phyloP scores from a whole-genome alignment of 108 stramenopile genomes.

The Nitzschia sp. region DNA sequence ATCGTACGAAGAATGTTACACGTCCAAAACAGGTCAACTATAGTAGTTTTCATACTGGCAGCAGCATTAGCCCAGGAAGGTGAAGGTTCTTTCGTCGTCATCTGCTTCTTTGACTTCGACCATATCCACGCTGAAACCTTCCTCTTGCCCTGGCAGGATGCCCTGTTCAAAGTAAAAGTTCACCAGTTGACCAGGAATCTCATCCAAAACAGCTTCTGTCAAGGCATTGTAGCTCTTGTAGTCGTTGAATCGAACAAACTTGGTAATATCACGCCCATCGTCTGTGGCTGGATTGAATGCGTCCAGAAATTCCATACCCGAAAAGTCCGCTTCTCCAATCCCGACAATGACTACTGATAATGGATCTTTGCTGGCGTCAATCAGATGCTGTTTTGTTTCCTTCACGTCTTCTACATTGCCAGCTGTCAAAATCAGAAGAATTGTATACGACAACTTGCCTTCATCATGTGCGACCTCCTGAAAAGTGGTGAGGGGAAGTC shows the following conservation, averaged over 20 bases:
- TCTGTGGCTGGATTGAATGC: conserved; percentile 44
- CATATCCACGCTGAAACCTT: conserved; percentile 30
- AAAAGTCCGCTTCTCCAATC: conserved; percentile 84
- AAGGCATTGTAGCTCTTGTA: conserved; percentile 59
- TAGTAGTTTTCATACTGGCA: neutral
- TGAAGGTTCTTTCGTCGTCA: conserved; percentile 54
- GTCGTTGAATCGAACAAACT: conserved; percentile 61
- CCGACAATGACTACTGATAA: conserved; percentile 89
- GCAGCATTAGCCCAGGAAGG: conserved; percentile 48
- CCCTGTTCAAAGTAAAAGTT: conserved; percentile 56
- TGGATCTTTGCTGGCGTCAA: conserved; percentile 67
- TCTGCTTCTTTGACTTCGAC: conserved; percentile 37
- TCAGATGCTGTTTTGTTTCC: conserved; percentile 72
- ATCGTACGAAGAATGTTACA: neutral
- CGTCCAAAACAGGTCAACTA: neutral
- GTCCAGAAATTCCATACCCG: conserved; percentile 73
- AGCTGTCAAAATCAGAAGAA: conserved; percentile 91
- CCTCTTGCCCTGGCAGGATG: conserved; percentile 54
- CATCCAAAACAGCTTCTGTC: conserved; percentile 75
- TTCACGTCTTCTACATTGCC: conserved; percentile 86
- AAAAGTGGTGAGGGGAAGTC: too few relatives aligned
- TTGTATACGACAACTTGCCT: conserved; percentile 73
- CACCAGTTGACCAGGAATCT: conserved; percentile 86
- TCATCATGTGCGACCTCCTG: conserved; percentile 51
- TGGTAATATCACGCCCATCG: conserved; percentile 53